phyloP scores from a whole-genome alignment of 805 yeast species.

The Saccharomycopsis sp. region DNA sequence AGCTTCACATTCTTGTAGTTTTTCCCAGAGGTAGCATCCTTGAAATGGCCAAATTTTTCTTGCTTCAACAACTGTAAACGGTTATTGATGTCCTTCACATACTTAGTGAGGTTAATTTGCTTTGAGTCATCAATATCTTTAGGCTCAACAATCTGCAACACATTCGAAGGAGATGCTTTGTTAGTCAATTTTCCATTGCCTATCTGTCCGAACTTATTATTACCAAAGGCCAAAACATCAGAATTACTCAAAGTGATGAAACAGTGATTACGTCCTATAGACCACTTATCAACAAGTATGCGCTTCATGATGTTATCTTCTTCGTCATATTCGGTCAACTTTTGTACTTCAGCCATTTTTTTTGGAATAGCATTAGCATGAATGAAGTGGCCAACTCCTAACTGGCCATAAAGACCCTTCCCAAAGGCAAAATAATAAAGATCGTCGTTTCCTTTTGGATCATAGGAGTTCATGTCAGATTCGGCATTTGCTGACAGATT shows the following conservation, averaged over 20 bases:
- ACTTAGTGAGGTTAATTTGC: constrained; percentile 20
- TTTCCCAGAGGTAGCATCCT: constrained; percentile 25
- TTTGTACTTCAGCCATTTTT: constrained; percentile 38
- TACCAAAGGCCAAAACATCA: constrained; percentile 78
- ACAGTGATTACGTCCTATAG: constrained; percentile 60
- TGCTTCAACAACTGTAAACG: constrained; percentile 39
- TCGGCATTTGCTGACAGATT: not conserved
- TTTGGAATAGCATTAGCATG: constrained; percentile 70
- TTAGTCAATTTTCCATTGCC: constrained; percentile 75
- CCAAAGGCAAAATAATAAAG: constrained; percentile 61
- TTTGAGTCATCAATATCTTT: constrained; percentile 22
- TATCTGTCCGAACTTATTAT: constrained; percentile 73
- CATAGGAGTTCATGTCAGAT: not conserved
- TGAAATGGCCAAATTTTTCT: constrained; percentile 18
- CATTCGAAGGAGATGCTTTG: constrained; percentile 42
- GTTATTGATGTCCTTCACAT: constrained; percentile 33
- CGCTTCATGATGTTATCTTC: constrained; percentile 32
- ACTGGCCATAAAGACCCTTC: constrained; percentile 76
- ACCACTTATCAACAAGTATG: constrained; percentile 45
- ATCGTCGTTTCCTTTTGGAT: constrained; percentile 24
- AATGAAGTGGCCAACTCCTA: constrained; percentile 70
- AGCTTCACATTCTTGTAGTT: constrained; percentile 26
- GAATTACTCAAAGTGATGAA: constrained; percentile 53
- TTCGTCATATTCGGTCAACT: constrained; percentile 49
- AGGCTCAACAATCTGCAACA: constrained; percentile 61